A percentile compares a stretch with the other conserved stretches of the same genome.
These are phyloP conservation scores for Paramecium octaurelia DNA, from an alignment of 73 alveolate species.

Conservation along the genomic window DNA sequence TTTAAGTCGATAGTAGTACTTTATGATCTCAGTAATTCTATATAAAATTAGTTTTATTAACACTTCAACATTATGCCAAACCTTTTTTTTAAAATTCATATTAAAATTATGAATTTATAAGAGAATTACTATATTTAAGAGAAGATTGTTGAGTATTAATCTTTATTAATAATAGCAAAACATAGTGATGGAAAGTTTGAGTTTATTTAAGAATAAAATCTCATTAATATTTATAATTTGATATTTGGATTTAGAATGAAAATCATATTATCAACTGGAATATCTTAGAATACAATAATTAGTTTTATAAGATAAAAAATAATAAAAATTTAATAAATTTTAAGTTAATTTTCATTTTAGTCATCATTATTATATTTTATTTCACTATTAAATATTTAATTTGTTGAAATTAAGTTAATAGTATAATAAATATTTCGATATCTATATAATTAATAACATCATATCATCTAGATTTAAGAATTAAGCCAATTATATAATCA, in stretches of 20 bases:
- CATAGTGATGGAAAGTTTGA: not conserved
- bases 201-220: not conserved
- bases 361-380: too few species aligned
- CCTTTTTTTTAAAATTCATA: not conserved
- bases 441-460: too few species aligned
- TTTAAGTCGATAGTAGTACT: not conserved
- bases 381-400: too few species aligned
- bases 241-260: not conserved
- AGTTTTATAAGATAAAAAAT: too few species aligned
- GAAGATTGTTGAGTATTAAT: not conserved
- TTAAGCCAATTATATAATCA: too few species aligned
- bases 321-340: too few species aligned
- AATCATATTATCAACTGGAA: not conserved
- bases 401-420: too few species aligned
- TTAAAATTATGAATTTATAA: not conserved
- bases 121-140: not conserved
- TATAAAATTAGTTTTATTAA: not conserved
- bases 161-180: not conserved
- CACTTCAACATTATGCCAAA: not conserved
- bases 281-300: too few species aligned
- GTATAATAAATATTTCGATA: too few species aligned
- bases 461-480: too few species aligned
- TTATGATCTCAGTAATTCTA: slow-evolving; percentile 4
- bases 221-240: not conserved
- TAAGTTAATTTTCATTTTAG: too few species aligned